phyloP scores from a whole-genome alignment of 129 eudicot genomes.

The Saussurea involucrata region DNA sequence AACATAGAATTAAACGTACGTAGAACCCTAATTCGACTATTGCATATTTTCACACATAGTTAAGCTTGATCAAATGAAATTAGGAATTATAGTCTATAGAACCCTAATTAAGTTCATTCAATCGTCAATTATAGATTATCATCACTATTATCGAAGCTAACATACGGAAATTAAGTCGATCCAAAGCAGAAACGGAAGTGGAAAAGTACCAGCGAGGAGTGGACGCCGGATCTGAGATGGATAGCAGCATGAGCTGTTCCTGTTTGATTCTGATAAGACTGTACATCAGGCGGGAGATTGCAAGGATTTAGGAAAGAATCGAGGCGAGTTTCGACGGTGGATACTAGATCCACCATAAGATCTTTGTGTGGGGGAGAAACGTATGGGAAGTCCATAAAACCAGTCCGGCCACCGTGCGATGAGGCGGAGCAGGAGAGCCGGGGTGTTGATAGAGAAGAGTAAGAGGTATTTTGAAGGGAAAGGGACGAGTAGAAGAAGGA shows the following conservation, averaged over 20 bases:
- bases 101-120: neutral
- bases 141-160: neutral
- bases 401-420: conserved; percentile 7
- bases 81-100: neutral
- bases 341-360: conserved; percentile 68
- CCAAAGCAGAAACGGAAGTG: neutral
- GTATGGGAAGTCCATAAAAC: conserved; percentile 61
- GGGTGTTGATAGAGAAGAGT: neutral
- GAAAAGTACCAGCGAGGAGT: conserved; percentile 59
- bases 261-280: conserved; percentile 41
- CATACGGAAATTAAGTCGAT: neutral
- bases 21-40: neutral
- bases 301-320: conserved; percentile 49
- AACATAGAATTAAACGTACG: neutral
- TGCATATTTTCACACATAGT: neutral
- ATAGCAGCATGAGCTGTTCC: conserved; percentile 60
- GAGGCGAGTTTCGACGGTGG: conserved; percentile 57
- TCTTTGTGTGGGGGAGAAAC: conserved; percentile 48
- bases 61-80: neutral
- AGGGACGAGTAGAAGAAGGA: neutral
- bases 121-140: neutral
- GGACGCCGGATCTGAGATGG: conserved; percentile 61
- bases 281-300: conserved; percentile 69
- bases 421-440: conserved; percentile 23
- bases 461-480: neutral